Evolutionary conservation across 2,329 filamentous ascomycete species (phyloP), one percentile per base, ranked within the genome.

Genomic region (Calonectria honghensis): DNA sequence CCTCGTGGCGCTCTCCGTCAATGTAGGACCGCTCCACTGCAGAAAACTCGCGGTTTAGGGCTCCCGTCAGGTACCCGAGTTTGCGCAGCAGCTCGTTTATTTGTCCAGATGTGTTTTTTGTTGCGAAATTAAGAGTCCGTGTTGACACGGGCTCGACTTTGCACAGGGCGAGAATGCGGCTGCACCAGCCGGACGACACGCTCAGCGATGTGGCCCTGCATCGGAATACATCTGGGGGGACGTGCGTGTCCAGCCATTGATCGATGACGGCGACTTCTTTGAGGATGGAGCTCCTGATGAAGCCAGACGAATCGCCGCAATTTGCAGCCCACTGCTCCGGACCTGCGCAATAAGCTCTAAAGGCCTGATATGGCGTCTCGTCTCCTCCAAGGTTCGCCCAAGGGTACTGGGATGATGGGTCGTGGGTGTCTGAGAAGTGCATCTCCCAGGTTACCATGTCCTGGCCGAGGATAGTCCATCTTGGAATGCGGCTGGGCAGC

Each of bases 141-240:
- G 39, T 27, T 1, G 57, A 41, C 27, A 14, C 2, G 24, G 13
- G 16, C 2, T 41, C 39, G 37, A 20, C 14, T 29, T 29, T 24
- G 57, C 57, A 63, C n/a, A 63, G 5, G 3, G 57, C 57, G 14
- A 63, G 35, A 63, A 63, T 41, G n/a, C 57, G 57, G 20, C 57
- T 20, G 24, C 57, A 63, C 57, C 57, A 63, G 3, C 35, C 57
- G 3, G 57, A 63, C 9, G 57, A 41, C 37, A 41, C 32, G 37
- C 35, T 37, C n/a, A 63, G 27, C 39, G 57, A 63, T 20, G 57
- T 27, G 3, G 37, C 57, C 14, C 57, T 63, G 57, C 57, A 63
- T 11, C 35, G 57, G 39, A 63, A 63, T 13, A 63, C 35, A 16
- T 63, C 57, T 20, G 57, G 14, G 24, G 14, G 27, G 5, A 63